Percentiles rank a stretch among this genome's conserved stretches.
These are phyloP conservation scores for Hemisphaericaspora nanyangensis DNA, from an alignment of 805 yeast species.

Conservation along the genomic window DNA sequence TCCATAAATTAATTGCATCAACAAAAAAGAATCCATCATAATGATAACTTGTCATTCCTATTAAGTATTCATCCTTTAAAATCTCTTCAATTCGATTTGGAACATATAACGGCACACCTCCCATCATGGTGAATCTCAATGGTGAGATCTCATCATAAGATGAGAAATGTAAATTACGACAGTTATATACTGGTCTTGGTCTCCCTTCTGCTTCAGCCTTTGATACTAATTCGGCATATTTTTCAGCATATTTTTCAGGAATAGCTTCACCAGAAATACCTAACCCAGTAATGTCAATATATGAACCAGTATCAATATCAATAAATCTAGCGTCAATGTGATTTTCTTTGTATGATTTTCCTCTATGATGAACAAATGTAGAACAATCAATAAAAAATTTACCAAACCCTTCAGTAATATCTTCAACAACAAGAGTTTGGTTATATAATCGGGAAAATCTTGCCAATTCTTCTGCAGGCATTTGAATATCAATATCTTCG, in stretches of 20 bases:
- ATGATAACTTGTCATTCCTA: constrained; percentile 18
- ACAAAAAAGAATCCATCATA: constrained; percentile 19
- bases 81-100: constrained; percentile 22
- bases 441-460: constrained; percentile 23
- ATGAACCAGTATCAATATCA: constrained; percentile 56
- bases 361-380: constrained; percentile 29
- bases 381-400: constrained; percentile 29
- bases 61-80: constrained; percentile 17
- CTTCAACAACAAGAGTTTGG: constrained; percentile 30
- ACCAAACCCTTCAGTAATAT: constrained; percentile 26
- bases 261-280: constrained; percentile 18
- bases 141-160: constrained; percentile 51
- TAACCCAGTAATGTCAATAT: constrained; percentile 54
- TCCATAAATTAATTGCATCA: constrained; percentile 16
- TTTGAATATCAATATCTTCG: constrained; percentile 29
- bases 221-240: constrained; percentile 8
- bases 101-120: constrained; percentile 42
- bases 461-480: constrained; percentile 27
- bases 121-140: constrained; percentile 48
- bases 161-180: constrained; percentile 61
- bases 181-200: constrained; percentile 33
- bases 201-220: constrained; percentile 9
- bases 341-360: constrained; percentile 21
- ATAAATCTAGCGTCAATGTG: constrained; percentile 49
- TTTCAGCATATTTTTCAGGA: constrained; percentile 15